A percentile compares a stretch with the other conserved stretches of the same genome.
These are phyloP conservation scores for Coniochaeta hoffmannii DNA, from an alignment of 2,329 filamentous ascomycete species.

Conservation along the genomic window DNA sequence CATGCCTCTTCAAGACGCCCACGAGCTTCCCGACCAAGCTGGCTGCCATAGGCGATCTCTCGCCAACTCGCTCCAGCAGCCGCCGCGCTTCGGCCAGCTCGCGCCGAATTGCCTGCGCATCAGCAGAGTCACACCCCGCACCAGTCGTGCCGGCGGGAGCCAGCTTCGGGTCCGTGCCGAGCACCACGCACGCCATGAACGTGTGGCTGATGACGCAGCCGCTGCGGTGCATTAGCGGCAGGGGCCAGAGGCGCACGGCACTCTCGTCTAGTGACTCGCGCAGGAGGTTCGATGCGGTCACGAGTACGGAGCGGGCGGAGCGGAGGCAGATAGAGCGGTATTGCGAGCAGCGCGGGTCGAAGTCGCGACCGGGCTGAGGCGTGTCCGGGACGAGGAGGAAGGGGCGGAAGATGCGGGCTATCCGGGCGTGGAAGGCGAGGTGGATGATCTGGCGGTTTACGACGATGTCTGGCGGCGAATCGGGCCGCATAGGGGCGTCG, in stretches of 20 bases:
- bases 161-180: constrained; percentile 9
- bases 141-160: neutral
- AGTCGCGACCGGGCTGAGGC: neutral
- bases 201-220: constrained; percentile 6
- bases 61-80: constrained; percentile 9
- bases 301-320: constrained; percentile 17
- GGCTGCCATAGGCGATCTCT: constrained; percentile 10
- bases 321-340: constrained; percentile 15
- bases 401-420: constrained; percentile 18
- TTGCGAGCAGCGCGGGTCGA: constrained; percentile 8
- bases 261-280: neutral
- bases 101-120: constrained; percentile 6
- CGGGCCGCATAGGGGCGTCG: constrained; percentile 6
- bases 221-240: constrained; percentile 1
- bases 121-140: neutral
- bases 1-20: constrained; percentile 7
- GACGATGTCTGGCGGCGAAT: constrained; percentile 8
- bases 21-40: constrained; percentile 9
- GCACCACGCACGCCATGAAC: constrained; percentile 11
- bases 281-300: constrained; percentile 13
- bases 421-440: constrained; percentile 15
- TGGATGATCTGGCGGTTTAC: constrained; percentile 15
- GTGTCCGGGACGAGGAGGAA: constrained; percentile 13
- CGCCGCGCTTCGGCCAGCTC: constrained; percentile 10
- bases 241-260: neutral